Conservation (phyloP, 176 grass and related monocot genomes). For the Typha latifolia region DNA sequence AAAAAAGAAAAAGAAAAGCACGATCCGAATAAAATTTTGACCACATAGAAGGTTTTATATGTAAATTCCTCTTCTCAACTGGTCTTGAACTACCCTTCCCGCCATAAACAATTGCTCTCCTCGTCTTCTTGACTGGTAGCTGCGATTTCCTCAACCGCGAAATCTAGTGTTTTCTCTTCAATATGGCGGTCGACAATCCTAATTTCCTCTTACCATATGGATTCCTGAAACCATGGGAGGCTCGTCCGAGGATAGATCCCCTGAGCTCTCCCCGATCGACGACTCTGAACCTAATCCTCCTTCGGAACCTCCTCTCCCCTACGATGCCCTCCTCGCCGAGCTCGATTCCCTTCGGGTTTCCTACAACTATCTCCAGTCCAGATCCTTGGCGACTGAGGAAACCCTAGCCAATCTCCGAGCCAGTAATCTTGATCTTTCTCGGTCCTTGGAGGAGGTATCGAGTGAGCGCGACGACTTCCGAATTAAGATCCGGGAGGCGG, state of each 20-base stretch:
- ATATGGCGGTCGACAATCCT: neutral
- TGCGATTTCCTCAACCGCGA: neutral
- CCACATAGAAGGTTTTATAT: too few relatives aligned
- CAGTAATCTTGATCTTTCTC: slow-evolving; percentile 8
- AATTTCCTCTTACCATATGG: neutral
- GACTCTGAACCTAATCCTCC: neutral
- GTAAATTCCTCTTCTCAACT: too few relatives aligned
- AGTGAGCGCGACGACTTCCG: slow-evolving; percentile 9
- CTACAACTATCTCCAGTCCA: slow-evolving; percentile 2
- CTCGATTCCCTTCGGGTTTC: slow-evolving; percentile 6
- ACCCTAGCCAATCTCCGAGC: neutral
- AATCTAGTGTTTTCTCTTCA: slow-evolving; percentile 9
- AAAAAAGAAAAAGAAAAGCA: too few relatives aligned
- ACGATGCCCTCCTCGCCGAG: neutral
- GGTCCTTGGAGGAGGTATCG: neutral
- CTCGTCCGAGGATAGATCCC: slow-evolving; percentile 1
- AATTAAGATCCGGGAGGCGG: slow-evolving; percentile 18
- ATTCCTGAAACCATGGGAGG: slow-evolving; percentile 18
- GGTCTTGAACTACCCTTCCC: neutral
- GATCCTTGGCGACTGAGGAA: slow-evolving; percentile 6
- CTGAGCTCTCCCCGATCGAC: neutral
- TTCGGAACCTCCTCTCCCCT: neutral
- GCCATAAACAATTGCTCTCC: neutral
- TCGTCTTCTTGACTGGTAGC: slow-evolving; percentile 23
- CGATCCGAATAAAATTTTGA: too few relatives aligned